Evolutionary conservation across 164 flowering plant genomes (phyloP), one percentile per base, ranked within the genome.

Genomic region (Brasenia schreberi): DNA sequence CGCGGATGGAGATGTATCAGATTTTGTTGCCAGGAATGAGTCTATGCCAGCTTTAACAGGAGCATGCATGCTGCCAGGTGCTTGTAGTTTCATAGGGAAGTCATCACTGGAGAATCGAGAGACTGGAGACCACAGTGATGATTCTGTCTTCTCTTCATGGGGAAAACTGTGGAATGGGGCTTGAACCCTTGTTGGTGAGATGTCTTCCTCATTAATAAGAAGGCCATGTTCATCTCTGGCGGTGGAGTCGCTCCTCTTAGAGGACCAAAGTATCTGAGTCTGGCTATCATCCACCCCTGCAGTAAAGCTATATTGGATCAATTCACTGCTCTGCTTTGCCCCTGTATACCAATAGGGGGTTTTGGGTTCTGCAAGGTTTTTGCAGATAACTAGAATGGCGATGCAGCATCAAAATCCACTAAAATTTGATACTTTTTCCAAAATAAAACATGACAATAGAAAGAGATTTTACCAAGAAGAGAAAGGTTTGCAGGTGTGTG

Each of bases 341-440:
- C 16, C 56, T 49, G 81, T 74, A 76, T 75, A 78, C 87, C 89
- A 81, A 68, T 82, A 70, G 19, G 77, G 42, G 65, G 85, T 71
- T 66, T 67, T 63, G 18, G 78, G 43, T 65, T 85, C 91, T 87
- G 69, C 7, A 18, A 18, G 19, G 33, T 11, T 61, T 18, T 61
- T 61, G 18, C 63, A 61, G 63, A 18, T 7, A 0, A 23, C 63
- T 61, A 61, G 18, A 9, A 49, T 49, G 56, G 16, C 4, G 16
- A 49, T 49, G 56, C 56, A 49, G 56, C 9, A 49, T 1, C 12
- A 9, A 49, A 49, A 49, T 49, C 10, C 56, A 49, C 56, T 9
- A 14, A 49, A 49, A 49, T 9, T 9, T 14, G 16, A 49, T 49
- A 9, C 16, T 49, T 49, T 49, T 3, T 9, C 56, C 56, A 49